A percentile compares a stretch with the other conserved stretches of the same genome.
Conservation (phyloP, 306 rosid species). For the Chamaecrista fasciculata region DNA sequence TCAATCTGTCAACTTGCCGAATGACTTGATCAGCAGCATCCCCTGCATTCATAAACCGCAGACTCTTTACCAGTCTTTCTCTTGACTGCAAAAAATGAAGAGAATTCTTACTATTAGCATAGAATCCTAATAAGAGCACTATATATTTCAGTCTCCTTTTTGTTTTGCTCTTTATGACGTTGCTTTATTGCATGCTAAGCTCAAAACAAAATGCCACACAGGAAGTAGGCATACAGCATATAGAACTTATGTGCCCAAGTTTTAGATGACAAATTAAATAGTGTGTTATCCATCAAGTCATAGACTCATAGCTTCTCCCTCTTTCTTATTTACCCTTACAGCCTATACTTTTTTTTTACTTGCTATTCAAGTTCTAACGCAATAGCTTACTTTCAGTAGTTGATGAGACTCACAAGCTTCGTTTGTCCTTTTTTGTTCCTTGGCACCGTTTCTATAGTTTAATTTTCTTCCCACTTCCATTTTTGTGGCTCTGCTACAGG, state of each 20-base stretch:
- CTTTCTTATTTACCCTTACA: neutral
- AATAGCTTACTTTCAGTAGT: neutral
- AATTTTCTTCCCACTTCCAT: neutral
- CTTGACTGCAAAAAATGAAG: conserved; percentile 63
- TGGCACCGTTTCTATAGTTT: neutral
- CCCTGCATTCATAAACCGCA: conserved; percentile 90
- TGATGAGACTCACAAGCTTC: neutral
- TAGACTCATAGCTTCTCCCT: neutral
- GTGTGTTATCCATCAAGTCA: conserved; percentile 9
- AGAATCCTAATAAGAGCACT: conserved; percentile 5
- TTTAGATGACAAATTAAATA: conserved; percentile 10
- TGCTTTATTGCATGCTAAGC: neutral
- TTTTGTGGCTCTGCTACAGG: neutral
- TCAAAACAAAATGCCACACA: neutral
- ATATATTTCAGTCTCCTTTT: conserved; percentile 1
- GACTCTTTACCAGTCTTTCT: conserved; percentile 73
- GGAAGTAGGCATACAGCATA: conserved; percentile 12
- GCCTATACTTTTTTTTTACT: neutral
- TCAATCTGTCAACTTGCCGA: conserved; percentile 86
- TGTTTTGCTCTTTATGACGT: conserved; percentile 9
- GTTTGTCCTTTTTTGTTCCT: neutral
- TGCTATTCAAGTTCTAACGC: neutral
- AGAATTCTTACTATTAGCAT: conserved; percentile 16
- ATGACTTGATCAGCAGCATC: conserved; percentile 96
- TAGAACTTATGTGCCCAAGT: neutral